Evolutionary conservation across 768 basidiomycete species (phyloP), one percentile per base, ranked within the genome.

Genomic region (Suillus plorans): DNA sequence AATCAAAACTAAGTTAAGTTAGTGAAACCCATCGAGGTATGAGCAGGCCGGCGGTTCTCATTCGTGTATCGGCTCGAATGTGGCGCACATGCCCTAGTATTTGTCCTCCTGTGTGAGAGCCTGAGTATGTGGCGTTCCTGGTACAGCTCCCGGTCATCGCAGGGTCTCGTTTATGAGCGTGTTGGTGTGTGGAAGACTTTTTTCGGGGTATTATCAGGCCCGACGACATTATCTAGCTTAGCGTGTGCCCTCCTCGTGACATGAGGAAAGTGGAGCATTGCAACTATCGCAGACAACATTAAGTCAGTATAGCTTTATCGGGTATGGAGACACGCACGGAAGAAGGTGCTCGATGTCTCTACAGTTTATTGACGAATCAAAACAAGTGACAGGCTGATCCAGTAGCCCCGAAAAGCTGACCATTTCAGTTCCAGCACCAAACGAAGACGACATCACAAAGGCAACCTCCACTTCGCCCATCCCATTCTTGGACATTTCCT

Each of bases 191-290:
- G 60, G 55, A 20, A 64, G 42, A 4, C 57, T 57, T 14, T 66
- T 44, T 12, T 14, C 3, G 70, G 69, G 9, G 72, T 22, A 14
- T 73, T 64, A 5, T 67, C 63, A 1, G 31, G 42, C 22, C 76
- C 77, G 12, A 73, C 53, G 18, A 72, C 66, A 6, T 63, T 53
- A 36, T 77, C 71, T 6, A 78, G 56, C 60, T 76, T 69, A 2
- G n/a, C 65, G 39, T 71, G 68, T 0, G 71, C 76, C 39, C 67
- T 67, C 42, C 62, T 62, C 62, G 74, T 74, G 4, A 70, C 69
- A 25, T 74, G 64, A 1, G 74, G 76, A 57, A 74, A 66, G 5
- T 65, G 53, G 9, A 69, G 67, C 72, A 76, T 73, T 6, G 68
- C 71, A 28, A 74, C 45, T 36, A 76, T 56, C 67, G 10, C 59